These are phyloP conservation scores for Xerophyta viscosa DNA, from an alignment of 106 monocot species.

Conservation along the genomic window DNA sequence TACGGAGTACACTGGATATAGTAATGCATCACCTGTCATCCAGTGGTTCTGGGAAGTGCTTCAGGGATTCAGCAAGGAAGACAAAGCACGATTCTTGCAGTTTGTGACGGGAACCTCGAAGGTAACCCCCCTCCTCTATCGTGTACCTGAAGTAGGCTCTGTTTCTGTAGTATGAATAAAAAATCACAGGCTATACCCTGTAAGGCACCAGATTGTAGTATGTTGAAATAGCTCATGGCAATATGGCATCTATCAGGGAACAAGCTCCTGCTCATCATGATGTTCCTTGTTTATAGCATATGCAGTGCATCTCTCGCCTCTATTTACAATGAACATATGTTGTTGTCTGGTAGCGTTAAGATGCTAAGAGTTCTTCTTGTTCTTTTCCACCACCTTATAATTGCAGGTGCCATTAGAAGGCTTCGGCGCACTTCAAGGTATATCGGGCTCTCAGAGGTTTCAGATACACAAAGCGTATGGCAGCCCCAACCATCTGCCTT, in stretches of 20 bases:
- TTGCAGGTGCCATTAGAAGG: slow-evolving; percentile 93
- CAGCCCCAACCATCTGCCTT: slow-evolving; percentile 72
- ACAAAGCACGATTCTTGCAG: slow-evolving; percentile 95
- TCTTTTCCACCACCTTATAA: not conserved
- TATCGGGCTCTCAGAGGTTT: slow-evolving; percentile 89
- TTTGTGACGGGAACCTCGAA: slow-evolving; percentile 99
- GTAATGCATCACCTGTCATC: slow-evolving; percentile 81
- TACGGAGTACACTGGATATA: slow-evolving; percentile 98
- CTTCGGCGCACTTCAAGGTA: slow-evolving; percentile 95
- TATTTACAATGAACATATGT: not conserved
- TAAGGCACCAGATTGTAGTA: not conserved
- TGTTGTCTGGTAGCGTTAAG: too few species aligned
- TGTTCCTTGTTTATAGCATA: not conserved
- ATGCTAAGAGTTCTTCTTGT: not conserved
- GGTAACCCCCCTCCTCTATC: slow-evolving; percentile 41
- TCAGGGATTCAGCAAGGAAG: slow-evolving; percentile 94
- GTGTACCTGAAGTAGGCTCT: not conserved
- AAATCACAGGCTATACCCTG: not conserved
- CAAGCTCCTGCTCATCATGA: too few species aligned
- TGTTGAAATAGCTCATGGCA: too few species aligned
- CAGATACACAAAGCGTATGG: slow-evolving; percentile 99
- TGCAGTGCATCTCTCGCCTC: too few species aligned
- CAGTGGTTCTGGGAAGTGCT: slow-evolving; percentile 99
- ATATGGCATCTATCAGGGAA: too few species aligned
- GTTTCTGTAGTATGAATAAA: not conserved